These are phyloP conservation scores for Trichoderma orchidacearum DNA, from an alignment of 495 filamentous ascomycete species.

Conservation along the genomic window DNA sequence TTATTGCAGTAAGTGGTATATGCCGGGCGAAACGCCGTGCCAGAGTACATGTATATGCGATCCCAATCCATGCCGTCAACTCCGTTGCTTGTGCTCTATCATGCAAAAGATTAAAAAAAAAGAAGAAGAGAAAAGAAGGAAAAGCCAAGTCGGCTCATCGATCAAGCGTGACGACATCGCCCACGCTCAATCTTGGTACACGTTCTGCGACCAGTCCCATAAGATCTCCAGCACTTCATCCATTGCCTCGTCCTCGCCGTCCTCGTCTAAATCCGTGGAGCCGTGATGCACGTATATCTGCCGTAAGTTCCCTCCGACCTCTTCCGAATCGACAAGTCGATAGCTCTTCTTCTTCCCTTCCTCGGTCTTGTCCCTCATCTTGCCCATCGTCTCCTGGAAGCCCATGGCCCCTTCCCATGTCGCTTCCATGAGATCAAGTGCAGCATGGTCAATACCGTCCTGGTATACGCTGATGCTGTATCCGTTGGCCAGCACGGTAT, in stretches of 20 bases:
- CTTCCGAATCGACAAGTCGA: constrained; percentile 10
- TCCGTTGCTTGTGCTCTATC: background rate
- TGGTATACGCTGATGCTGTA: constrained; percentile 46
- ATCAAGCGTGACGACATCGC: background rate
- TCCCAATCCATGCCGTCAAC: too few species aligned
- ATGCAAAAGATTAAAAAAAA: background rate
- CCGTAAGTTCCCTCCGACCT: constrained; percentile 8
- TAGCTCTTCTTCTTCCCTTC: constrained; percentile 23
- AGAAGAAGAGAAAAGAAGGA: too few species aligned
- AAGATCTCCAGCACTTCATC: constrained; percentile 13
- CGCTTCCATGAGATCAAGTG: constrained; percentile 44
- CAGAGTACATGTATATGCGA: too few species aligned
- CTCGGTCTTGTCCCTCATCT: constrained; percentile 22
- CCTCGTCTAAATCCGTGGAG: constrained; percentile 7
- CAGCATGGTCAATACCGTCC: constrained; percentile 28
- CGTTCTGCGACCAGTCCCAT: constrained; percentile 6
- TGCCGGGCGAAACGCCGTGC: too few species aligned
- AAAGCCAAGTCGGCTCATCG: background rate
- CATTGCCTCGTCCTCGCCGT: background rate
- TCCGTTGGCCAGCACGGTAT: constrained; percentile 48
- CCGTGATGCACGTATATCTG: constrained; percentile 12
- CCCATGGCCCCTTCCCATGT: constrained; percentile 43
- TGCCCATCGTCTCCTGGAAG: constrained; percentile 39
- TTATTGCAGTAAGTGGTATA: too few species aligned
- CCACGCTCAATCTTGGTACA: background rate